Conservation (phyloP, 2,329 filamentous ascomycete species). For the Didymella segeticola region DNA sequence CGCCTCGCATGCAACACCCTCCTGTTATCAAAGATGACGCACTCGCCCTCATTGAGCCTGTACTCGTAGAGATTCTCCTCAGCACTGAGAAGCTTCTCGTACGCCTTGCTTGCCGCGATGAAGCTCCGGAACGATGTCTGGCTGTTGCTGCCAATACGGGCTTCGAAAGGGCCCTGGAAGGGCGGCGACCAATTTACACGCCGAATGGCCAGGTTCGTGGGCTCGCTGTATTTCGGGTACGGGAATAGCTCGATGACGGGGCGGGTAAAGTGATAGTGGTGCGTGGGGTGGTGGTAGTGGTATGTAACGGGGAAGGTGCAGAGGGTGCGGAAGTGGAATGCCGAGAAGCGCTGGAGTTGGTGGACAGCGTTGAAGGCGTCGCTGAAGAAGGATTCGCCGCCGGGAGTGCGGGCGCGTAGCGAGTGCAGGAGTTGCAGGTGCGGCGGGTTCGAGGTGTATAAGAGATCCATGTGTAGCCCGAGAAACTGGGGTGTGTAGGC, state of each 20-base stretch:
- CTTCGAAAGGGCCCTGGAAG: conserved; percentile 69
- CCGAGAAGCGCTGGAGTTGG: conserved; percentile 40
- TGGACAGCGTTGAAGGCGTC: conserved; percentile 72
- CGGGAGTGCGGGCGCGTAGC: conserved; percentile 77
- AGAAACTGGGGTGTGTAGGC: conserved; percentile 83
- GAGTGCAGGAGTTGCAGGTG: conserved; percentile 90
- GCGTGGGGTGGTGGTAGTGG: conserved; percentile 68
- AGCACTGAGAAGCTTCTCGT: conserved; percentile 66
- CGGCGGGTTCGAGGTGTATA: conserved; percentile 83
- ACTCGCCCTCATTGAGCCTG: conserved; percentile 80
- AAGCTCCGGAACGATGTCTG: conserved; percentile 39
- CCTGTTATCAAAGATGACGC: conserved; percentile 90
- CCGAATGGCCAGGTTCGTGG: conserved; percentile 43
- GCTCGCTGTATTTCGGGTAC: conserved; percentile 35
- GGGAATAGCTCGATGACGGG: conserved; percentile 60
- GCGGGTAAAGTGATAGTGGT: conserved; percentile 67
- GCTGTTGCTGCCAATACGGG: conserved; percentile 40
- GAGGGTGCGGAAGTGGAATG: conserved; percentile 51
- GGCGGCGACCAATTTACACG: conserved; percentile 77
- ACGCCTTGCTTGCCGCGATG: conserved; percentile 57
- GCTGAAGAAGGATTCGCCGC: conserved; percentile 86
- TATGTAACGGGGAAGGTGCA: conserved; percentile 60
- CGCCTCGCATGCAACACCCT: conserved; percentile 83
- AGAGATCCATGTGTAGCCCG: conserved; percentile 89
- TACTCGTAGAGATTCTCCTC: conserved; percentile 69